Conservation (phyloP, 768 basidiomycete genomes). For the Termitomyces sp. region DNA sequence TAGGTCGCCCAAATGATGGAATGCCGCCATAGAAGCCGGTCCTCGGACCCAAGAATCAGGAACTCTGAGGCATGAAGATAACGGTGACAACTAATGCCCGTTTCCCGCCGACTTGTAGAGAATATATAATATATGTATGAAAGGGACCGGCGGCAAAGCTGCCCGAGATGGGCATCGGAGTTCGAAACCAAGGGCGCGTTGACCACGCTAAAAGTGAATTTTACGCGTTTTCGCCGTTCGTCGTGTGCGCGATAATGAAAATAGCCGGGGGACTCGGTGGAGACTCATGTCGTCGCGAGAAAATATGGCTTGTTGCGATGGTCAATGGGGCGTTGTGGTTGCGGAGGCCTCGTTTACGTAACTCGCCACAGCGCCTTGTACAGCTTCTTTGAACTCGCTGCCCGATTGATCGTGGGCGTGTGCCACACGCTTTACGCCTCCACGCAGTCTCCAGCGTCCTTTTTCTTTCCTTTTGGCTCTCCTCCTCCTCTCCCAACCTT, state of each 20-base stretch:
- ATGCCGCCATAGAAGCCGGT: not conserved
- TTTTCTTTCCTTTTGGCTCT: not conserved
- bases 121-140: too few relatives aligned
- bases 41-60: not conserved
- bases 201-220: not conserved
- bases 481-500: not conserved
- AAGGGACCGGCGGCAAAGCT: not conserved
- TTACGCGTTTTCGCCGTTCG: not conserved
- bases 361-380: slow-evolving; percentile 15
- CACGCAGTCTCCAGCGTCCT: slow-evolving; percentile 9
- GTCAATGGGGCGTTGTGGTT: not conserved
- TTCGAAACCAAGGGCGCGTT: not conserved
- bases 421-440: slow-evolving; percentile 20
- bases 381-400: slow-evolving; percentile 6
- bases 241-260: not conserved
- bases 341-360: slow-evolving; percentile 13
- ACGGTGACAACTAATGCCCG: too few relatives aligned
- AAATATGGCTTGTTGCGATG: not conserved
- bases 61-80: too few relatives aligned
- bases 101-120: too few relatives aligned
- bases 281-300: not conserved
- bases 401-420: slow-evolving; percentile 21
- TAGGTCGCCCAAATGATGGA: not conserved
- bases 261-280: not conserved
- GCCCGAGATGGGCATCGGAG: not conserved